Evolutionary conservation across 2,329 filamentous ascomycete species (phyloP).

Genomic region (Neophaeococcomyces mojaviensis): DNA sequence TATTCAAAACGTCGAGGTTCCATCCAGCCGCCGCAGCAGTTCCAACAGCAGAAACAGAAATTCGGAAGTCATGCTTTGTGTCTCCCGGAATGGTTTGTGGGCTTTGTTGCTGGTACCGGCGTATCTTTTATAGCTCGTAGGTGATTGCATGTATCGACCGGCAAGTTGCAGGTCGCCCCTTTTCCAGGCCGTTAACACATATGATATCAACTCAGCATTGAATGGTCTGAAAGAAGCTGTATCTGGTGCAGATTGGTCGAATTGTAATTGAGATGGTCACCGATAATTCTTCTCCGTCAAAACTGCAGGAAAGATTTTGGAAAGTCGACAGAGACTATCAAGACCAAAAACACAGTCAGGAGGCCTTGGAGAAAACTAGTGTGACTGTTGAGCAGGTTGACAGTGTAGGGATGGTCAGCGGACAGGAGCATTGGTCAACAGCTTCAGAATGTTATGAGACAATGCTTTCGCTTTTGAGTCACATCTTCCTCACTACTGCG

Average conservation of each 20-base stretch:
- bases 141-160: slow-evolving; percentile 50
- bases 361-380: slow-evolving; percentile 9
- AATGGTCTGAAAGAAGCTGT: slow-evolving; percentile 47
- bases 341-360: slow-evolving; percentile 39
- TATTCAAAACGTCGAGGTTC: too few relatives aligned
- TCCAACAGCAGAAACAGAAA: too few relatives aligned
- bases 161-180: slow-evolving; percentile 40
- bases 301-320: slow-evolving; percentile 21
- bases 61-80: too few relatives aligned
- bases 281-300: slow-evolving; percentile 22
- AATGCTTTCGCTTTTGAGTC: neutral
- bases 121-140: slow-evolving; percentile 48
- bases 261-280: slow-evolving; percentile 15
- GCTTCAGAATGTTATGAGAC: too few relatives aligned
- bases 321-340: slow-evolving; percentile 35
- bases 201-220: slow-evolving; percentile 40
- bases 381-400: neutral
- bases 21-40: too few relatives aligned
- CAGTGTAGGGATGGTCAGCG: too few relatives aligned
- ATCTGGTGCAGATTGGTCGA: slow-evolving; percentile 39
- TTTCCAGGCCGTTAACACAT: slow-evolving; percentile 43
- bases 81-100: neutral
- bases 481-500: slow-evolving; percentile 7
- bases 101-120: slow-evolving; percentile 29
- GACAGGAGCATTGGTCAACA: too few relatives aligned